phyloP scores from a whole-genome alignment of 306 rosid species.

The Morella rubra region DNA sequence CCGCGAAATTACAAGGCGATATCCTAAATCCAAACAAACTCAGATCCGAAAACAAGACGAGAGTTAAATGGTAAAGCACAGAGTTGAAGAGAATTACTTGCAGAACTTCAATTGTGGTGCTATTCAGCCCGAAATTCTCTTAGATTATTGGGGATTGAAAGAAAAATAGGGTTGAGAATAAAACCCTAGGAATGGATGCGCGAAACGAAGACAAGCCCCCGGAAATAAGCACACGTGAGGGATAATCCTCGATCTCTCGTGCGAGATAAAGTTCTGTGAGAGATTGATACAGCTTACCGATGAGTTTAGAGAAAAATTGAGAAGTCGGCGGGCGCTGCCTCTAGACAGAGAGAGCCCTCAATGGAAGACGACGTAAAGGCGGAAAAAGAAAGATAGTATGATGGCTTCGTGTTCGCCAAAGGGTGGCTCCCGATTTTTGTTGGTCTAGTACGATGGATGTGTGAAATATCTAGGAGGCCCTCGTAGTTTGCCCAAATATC shows the following conservation, averaged over 20 bases:
- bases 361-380: conserved; percentile 4
- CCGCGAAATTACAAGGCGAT: conserved; percentile 5
- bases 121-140: conserved; percentile 2
- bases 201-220: neutral
- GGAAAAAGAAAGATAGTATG: neutral
- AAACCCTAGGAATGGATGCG: conserved; percentile 45
- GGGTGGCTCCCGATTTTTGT: conserved; percentile 10
- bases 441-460: neutral
- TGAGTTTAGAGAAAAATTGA: neutral
- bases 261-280: conserved; percentile 13
- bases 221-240: neutral
- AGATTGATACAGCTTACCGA: conserved; percentile 29
- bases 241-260: conserved; percentile 1
- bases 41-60: conserved; percentile 33
- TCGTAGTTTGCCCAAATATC: neutral
- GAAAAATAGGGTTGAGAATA: conserved; percentile 9
- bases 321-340: conserved; percentile 23
- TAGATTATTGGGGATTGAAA: neutral
- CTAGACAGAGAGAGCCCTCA: neutral
- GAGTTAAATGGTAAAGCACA: conserved; percentile 14
- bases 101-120: neutral
- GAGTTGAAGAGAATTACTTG: neutral
- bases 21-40: conserved; percentile 26
- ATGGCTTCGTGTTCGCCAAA: neutral
- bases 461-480: neutral